These are phyloP conservation scores for Fusarium tanahbumbuense DNA, from an alignment of 2,329 filamentous ascomycete species.

Conservation along the genomic window DNA sequence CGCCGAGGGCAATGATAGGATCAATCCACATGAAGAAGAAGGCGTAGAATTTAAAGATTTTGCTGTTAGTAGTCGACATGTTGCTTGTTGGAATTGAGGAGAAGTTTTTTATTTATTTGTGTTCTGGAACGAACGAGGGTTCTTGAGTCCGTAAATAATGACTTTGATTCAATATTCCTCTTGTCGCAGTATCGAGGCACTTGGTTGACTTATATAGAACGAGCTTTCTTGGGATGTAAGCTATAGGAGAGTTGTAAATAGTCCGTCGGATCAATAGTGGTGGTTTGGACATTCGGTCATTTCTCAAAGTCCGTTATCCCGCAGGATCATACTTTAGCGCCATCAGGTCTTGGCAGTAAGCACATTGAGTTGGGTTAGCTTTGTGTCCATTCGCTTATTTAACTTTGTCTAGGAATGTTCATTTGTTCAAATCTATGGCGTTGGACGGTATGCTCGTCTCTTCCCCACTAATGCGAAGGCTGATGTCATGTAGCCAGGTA, in stretches of 20 bases:
- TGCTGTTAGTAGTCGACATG: neutral
- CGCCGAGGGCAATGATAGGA: slow-evolving; percentile 9
- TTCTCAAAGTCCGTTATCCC: neutral
- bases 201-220: neutral
- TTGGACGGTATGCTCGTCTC: neutral
- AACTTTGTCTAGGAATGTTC: no score
- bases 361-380: no score
- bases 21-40: slow-evolving; percentile 21
- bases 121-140: neutral
- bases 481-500: no score
- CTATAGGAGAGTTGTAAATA: neutral
- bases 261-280: neutral
- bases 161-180: no score
- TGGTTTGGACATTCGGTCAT: neutral
- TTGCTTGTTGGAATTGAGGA: neutral
- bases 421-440: neutral
- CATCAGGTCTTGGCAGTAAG: neutral
- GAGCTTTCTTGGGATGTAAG: neutral
- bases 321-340: neutral
- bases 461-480: neutral
- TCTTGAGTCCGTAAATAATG: neutral
- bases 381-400: no score
- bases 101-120: neutral
- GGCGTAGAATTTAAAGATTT: neutral
- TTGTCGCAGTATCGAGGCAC: no score